phyloP scores from a whole-genome alignment of 2,329 filamentous ascomycete species.

The Colletotrichum musae region DNA sequence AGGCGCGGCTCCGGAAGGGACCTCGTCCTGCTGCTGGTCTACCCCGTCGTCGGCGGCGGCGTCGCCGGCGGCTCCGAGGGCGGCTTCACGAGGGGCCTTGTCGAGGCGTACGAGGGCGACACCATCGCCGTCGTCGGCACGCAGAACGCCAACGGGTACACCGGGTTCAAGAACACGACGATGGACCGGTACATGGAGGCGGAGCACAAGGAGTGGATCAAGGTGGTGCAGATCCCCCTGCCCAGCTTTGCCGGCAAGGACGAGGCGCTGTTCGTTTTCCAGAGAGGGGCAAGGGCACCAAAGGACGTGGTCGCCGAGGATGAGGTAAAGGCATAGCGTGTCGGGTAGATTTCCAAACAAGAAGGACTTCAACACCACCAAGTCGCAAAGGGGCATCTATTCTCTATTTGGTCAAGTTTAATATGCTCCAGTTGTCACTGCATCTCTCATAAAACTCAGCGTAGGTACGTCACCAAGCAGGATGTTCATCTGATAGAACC shows the following conservation, averaged over 20 bases:
- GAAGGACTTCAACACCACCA: no score
- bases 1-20: conserved; percentile 64
- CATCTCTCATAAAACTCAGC: background rate
- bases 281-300: conserved; percentile 59
- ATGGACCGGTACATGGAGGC: conserved; percentile 77
- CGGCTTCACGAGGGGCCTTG: conserved; percentile 74
- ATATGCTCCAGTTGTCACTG: no score
- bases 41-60: conserved; percentile 77
- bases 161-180: conserved; percentile 74
- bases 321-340: background rate
- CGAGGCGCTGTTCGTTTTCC: conserved; percentile 80
- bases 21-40: conserved; percentile 77
- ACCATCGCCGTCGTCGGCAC: conserved; percentile 81
- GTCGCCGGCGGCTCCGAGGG: conserved; percentile 75
- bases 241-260: conserved; percentile 85
- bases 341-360: background rate
- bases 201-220: conserved; percentile 71
- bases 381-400: no score
- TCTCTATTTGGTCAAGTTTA: no score
- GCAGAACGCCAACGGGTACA: conserved; percentile 82
- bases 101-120: conserved; percentile 74
- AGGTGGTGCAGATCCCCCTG: conserved; percentile 75
- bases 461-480: background rate
- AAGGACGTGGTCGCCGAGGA: conserved; percentile 6
- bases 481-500: background rate